Evolutionary conservation across 495 filamentous ascomycete genomes (phyloP).

Genomic region (Penicillium goetzii): DNA sequence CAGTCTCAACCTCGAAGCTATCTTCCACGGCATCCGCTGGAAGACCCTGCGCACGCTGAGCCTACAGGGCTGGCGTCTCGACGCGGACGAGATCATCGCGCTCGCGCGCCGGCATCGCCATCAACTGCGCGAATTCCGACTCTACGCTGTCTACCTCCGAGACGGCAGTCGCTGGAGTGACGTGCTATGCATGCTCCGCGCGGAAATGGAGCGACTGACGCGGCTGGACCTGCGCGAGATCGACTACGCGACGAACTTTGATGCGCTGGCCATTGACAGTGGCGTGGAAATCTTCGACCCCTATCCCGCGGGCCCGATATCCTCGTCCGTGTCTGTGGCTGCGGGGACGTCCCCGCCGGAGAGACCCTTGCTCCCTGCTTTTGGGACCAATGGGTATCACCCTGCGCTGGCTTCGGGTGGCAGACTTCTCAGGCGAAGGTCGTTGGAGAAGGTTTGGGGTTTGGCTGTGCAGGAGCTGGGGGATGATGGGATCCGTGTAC

Average conservation of each 20-base stretch:
- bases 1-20: conserved; percentile 56
- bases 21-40: conserved; percentile 68
- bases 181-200: conserved; percentile 58
- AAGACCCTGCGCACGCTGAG: conserved; percentile 64
- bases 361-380: not conserved
- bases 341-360: conserved; percentile 16
- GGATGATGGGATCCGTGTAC: conserved; percentile 60
- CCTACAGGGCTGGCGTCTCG: conserved; percentile 65
- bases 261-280: conserved; percentile 37
- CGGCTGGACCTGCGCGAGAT: conserved; percentile 64
- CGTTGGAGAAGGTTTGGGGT: conserved; percentile 28
- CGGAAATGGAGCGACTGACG: conserved; percentile 61
- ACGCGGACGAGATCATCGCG: conserved; percentile 61
- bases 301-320: not conserved
- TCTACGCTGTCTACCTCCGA: conserved; percentile 62
- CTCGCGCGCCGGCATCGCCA: conserved; percentile 59
- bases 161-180: conserved; percentile 63
- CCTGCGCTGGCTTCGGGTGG: conserved; percentile 20
- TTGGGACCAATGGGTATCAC: not conserved
- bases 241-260: conserved; percentile 62
- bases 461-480: conserved; percentile 54
- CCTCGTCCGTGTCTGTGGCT: conserved; percentile 24
- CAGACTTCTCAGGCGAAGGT: conserved; percentile 13
- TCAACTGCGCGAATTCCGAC: conserved; percentile 59
- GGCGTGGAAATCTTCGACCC: conserved; percentile 32